Percentiles rank a stretch among this genome's conserved stretches.
phyloP scores from a whole-genome alignment of 331 rosid species.

The Quercus tomentella region DNA sequence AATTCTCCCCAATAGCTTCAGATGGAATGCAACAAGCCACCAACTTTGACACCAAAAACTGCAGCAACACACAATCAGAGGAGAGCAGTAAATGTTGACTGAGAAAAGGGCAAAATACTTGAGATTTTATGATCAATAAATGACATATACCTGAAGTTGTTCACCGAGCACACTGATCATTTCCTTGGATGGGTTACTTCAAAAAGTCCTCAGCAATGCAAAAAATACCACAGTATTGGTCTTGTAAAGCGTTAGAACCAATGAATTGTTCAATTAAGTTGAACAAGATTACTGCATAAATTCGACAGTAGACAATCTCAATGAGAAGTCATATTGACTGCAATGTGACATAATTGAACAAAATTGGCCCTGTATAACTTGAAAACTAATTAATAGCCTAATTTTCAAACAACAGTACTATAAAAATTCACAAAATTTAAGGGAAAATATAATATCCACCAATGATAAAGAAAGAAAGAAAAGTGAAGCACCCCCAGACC shows the following conservation, averaged over 20 bases:
- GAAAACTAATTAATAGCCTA: neutral
- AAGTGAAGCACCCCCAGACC: neutral
- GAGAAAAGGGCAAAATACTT: slow-evolving; percentile 5
- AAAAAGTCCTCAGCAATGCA: slow-evolving; percentile 38
- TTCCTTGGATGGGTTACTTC: slow-evolving; percentile 46
- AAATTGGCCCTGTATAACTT: neutral
- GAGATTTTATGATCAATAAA: neutral
- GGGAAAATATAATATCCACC: neutral
- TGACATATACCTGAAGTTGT: slow-evolving; percentile 68
- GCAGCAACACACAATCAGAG: slow-evolving; percentile 21
- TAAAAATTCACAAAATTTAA: neutral
- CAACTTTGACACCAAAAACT: slow-evolving; percentile 88
- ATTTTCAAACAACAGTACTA: neutral
- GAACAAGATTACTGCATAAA: slow-evolving; percentile 72
- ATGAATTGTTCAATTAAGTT: slow-evolving; percentile 76
- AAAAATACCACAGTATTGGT: slow-evolving; percentile 69
- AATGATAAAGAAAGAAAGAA: neutral
- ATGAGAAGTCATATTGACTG: neutral
- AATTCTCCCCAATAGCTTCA: slow-evolving; percentile 37
- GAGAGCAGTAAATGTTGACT: neutral
- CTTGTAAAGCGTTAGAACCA: slow-evolving; percentile 58
- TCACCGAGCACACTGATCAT: slow-evolving; percentile 63
- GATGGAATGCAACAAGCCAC: slow-evolving; percentile 69
- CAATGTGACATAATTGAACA: neutral
- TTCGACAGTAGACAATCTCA: no score